Evolutionary conservation across 192 early-diverging fungal genomes (phyloP), one percentile per base, ranked within the genome.

Genomic region (Chytriomyces sp.): DNA sequence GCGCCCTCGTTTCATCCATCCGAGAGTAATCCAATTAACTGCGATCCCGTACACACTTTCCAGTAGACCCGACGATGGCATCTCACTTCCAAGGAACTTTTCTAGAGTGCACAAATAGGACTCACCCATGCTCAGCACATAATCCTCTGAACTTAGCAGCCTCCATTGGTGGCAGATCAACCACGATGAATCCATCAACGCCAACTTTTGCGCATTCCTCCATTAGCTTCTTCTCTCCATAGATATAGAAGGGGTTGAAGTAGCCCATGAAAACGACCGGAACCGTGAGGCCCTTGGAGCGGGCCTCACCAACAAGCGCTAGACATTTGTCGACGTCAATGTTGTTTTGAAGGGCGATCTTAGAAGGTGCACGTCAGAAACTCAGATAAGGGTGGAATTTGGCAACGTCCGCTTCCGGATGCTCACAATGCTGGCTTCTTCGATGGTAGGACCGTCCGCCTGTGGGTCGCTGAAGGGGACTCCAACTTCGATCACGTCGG

Each of bases 261-360:
- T 99, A 99, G 31, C 96, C 98, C 96, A 99, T 98, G 72, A 99
- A 94, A 26, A 99, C 85, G 49, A 99, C 85, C 3, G 98, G 98
- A 19, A 92, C 88, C 62, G 84, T 88, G 32, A 99, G 87, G 8
- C 98, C 98, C 38, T 84, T 83, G 36, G 80, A 68, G 54, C 96
- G 90, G 0, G 98, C 96, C 75, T 90, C 77, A 26, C 81, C 75
- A 37, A 98, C 95, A 64, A 90, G 86, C 34, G 86, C 82, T 41
- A 98, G 80, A 82, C 96, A 96, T 73, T 82, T 79, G 14, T 87
- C 74, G 55, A 98, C 89, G 80, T 95, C 92, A 30, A 91, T 84
- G 37, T 84, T 82, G 67, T 99, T 84, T 59, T 85, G 61, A 5
- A 99, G 86, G 7, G 98, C 92, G 41, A 85, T 84, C 86, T 95